Conservation (phyloP, 345 rosid species). For the Xanthoceras sorbifolium region DNA sequence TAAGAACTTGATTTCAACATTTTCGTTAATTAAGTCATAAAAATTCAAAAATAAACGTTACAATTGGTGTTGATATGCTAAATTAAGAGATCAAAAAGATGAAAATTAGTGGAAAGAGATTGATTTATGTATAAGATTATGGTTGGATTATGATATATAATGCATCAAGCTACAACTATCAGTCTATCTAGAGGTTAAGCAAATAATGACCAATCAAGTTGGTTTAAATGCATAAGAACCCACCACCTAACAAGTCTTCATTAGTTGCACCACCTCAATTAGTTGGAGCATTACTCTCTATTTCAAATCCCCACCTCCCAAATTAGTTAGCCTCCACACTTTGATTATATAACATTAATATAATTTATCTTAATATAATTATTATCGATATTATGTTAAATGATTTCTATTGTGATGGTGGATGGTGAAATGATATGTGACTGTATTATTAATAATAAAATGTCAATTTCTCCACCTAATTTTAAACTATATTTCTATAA, state of each 20-base stretch:
- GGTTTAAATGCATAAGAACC: background rate
- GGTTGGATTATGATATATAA: background rate
- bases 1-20: background rate
- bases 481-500: too few species aligned
- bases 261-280: slow-evolving; percentile 13
- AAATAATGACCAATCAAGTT: background rate
- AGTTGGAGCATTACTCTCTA: background rate
- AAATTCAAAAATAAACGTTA: too few species aligned
- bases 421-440: background rate
- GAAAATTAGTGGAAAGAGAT: background rate
- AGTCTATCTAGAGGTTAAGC: background rate
- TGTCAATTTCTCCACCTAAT: background rate
- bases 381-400: background rate
- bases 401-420: background rate
- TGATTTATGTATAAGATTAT: background rate
- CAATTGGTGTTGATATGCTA: too few species aligned
- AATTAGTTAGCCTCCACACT: background rate
- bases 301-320: background rate
- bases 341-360: background rate
- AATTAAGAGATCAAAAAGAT: background rate
- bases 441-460: background rate
- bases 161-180: background rate
- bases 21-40: background rate
- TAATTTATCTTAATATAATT: background rate
- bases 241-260: slow-evolving; percentile 7